Base-by-base conservation (phyloP, 108 stramenopile genomes). In the Pelagomonas calceolata region DNA sequence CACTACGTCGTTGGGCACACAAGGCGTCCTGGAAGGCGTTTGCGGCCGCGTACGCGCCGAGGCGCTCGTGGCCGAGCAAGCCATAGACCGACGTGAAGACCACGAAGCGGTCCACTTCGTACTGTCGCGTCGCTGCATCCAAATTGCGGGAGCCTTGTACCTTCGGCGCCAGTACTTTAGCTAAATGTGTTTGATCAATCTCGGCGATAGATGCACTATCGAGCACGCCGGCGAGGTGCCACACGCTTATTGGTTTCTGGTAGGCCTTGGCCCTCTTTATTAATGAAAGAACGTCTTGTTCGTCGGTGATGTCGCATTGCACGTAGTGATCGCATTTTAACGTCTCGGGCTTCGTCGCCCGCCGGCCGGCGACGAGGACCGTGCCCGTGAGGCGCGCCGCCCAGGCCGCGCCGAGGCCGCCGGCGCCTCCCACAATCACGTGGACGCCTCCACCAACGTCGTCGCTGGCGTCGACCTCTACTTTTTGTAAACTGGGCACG, bases 1-100 rank as follows among this genome's bases (percentile, higher is more conserved):
- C 71, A n/a, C 34, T 26, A 64, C 31, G 34, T 32, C 71, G 65
- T n/a, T 32, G 36, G 63, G 30, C 65, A 34, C 64, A 64, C 29
- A 72, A 29, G 64, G 35, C 65, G 64, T 72, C 65, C 64, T 72
- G 64, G 43, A 34, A 34, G n/a, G 64, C 71, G 71, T 72, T 72
- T 32, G 30, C 35, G 10, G 71, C 71, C 64, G 64, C 71, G 39
- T 65, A 34, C 30, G 65, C 32, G 16, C 64, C 33, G 36, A 72
- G 51, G 21, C 29, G 21, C 7, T 26, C 21, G 7, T 17, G 29
- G 26, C 51, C 51, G 7, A 60, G 51, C 21, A 60, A 26, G 51
- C 51, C 51, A 26, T 60, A 60, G 51, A 60, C 29, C 7, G 51
- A 60, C 26, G 51, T 26, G 51, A 60, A 60, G 51, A 16, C 3